phyloP scores from a whole-genome alignment of 441 rosid species.

The Eutrema salsugineum region DNA sequence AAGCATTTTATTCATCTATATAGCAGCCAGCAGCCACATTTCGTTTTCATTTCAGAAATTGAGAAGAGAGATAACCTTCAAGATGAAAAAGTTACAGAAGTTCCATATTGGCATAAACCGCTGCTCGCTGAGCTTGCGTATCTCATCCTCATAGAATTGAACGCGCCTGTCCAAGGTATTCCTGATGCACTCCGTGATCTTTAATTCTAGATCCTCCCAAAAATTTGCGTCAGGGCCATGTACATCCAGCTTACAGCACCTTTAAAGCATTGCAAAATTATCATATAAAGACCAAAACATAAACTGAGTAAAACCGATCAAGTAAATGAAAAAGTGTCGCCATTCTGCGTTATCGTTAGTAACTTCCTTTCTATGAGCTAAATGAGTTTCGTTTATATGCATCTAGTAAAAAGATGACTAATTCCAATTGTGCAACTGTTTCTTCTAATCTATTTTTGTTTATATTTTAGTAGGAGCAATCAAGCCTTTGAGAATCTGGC shows the following conservation, averaged over 20 bases:
- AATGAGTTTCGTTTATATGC: background rate
- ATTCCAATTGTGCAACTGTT: background rate
- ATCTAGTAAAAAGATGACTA: background rate
- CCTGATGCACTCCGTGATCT: slow-evolving; percentile 79
- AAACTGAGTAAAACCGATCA: background rate
- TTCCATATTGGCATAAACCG: slow-evolving; percentile 96
- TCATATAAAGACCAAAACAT: slow-evolving; percentile 5
- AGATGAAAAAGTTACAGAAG: slow-evolving; percentile 96
- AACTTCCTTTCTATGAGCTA: background rate
- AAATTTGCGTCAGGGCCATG: slow-evolving; percentile 80
- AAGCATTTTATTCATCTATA: slow-evolving; percentile 4
- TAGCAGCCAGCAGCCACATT: slow-evolving; percentile 1
- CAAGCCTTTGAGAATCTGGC: background rate
- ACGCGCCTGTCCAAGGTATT: slow-evolving; percentile 89
- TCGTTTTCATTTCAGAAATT: slow-evolving; percentile 17
- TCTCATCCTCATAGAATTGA: slow-evolving; percentile 96
- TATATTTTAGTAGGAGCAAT: slow-evolving; percentile 1
- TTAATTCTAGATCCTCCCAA: slow-evolving; percentile 94
- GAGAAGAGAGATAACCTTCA: slow-evolving; percentile 73
- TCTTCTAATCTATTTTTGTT: background rate
- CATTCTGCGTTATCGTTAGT: background rate
- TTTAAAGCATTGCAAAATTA: slow-evolving; percentile 33
- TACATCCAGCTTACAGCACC: slow-evolving; percentile 96
- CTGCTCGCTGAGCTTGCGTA: slow-evolving; percentile 97
- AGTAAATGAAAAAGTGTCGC: background rate